These are phyloP conservation scores for Stemphylium lycopersici DNA, from an alignment of 2,329 filamentous ascomycete genomes.

Conservation along the genomic window DNA sequence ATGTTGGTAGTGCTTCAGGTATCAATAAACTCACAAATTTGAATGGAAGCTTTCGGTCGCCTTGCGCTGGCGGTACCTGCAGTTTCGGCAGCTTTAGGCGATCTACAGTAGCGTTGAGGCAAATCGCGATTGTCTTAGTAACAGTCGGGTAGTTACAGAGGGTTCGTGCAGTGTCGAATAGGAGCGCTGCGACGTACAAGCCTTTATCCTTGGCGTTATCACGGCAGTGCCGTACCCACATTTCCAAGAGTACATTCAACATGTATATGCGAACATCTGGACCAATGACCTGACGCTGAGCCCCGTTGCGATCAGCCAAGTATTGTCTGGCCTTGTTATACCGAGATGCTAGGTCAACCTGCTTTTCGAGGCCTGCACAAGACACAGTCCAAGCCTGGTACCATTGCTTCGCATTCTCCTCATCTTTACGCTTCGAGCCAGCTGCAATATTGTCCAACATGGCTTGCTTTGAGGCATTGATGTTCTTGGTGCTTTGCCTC, in stretches of 20 bases:
- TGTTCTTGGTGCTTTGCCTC: conserved; percentile 36
- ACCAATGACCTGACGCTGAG: conserved; percentile 50
- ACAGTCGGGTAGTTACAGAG: conserved; percentile 37
- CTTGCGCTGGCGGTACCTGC: conserved; percentile 33
- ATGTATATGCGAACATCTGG: conserved; percentile 58
- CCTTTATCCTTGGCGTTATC: conserved; percentile 36
- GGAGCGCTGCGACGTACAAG: conserved; percentile 41
- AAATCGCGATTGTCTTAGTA: conserved; percentile 38
- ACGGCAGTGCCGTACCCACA: conserved; percentile 53
- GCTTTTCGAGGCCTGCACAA: conserved; percentile 56
- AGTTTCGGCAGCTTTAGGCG: conserved; percentile 49
- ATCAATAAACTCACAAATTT: conserved; percentile 29
- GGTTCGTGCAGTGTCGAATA: conserved; percentile 39
- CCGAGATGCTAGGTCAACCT: conserved; percentile 50
- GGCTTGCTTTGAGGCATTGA: conserved; percentile 50
- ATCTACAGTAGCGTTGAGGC: conserved; percentile 47
- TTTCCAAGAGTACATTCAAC: conserved; percentile 55
- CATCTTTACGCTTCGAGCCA: conserved; percentile 51
- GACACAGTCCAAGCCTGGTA: conserved; percentile 55
- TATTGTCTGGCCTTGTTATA: conserved; percentile 60
- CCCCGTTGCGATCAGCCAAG: conserved; percentile 50
- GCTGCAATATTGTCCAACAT: conserved; percentile 54
- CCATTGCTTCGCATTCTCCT: conserved; percentile 49
- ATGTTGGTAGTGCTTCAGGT: background rate
- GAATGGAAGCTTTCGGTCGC: conserved; percentile 55